A percentile compares a stretch with the other conserved stretches of the same genome.
These are phyloP conservation scores for Lonicera japonica DNA, from an alignment of 129 eudicot genomes.

Conservation along the genomic window DNA sequence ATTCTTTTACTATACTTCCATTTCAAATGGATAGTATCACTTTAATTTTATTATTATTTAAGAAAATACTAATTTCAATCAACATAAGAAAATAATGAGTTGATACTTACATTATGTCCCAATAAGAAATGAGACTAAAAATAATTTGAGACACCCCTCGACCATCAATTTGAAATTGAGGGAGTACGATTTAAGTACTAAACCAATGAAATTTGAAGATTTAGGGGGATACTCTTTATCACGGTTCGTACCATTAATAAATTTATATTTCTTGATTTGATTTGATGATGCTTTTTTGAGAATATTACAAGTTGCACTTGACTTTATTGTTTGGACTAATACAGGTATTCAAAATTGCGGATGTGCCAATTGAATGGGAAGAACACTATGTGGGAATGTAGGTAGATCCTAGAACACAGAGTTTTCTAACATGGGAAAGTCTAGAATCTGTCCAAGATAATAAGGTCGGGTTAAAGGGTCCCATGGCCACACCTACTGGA, in stretches of 20 bases:
- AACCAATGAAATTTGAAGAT: too few relatives aligned
- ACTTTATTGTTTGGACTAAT: constrained; percentile 3
- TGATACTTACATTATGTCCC: too few relatives aligned
- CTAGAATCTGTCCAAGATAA: constrained; percentile 80
- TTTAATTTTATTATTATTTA: too few relatives aligned
- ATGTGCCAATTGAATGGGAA: constrained; percentile 95
- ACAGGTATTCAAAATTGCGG: constrained; percentile 77
- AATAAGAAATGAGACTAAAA: too few relatives aligned
- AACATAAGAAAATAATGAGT: too few relatives aligned
- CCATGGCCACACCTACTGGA: constrained; percentile 98
- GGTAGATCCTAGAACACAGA: constrained; percentile 93
- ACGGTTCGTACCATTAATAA: background rate
- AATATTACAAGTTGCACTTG: background rate
- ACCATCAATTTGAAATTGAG: too few relatives aligned
- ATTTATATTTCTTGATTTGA: background rate
- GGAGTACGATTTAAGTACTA: too few relatives aligned
- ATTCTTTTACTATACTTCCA: too few relatives aligned
- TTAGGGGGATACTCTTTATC: too few relatives aligned
- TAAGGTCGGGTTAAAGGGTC: constrained; percentile 91
- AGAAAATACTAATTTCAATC: too few relatives aligned
- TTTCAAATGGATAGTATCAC: too few relatives aligned
- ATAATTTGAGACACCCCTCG: too few relatives aligned
- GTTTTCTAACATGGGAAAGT: constrained; percentile 97
- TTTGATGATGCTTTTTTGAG: background rate
- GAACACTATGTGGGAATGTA: constrained; percentile 88